These are phyloP conservation scores for Mantamonas sphyraenae DNA, from an alignment of 78 protist genomes.

Conservation along the genomic window DNA sequence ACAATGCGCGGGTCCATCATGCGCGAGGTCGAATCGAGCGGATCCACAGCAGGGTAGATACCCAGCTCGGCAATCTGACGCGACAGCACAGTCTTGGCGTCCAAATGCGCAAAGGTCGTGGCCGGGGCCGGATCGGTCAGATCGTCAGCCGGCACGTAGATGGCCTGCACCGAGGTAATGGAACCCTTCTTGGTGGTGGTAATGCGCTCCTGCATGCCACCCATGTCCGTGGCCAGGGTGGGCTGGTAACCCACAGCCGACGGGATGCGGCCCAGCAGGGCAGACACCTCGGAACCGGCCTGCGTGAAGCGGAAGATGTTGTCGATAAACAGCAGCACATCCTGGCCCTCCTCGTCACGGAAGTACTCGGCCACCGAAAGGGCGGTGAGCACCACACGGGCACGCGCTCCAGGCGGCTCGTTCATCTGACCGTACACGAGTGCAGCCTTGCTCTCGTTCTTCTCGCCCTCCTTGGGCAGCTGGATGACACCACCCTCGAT, in stretches of 20 bases:
- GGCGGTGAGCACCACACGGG: constrained; percentile 97
- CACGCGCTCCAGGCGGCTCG: constrained; percentile 99
- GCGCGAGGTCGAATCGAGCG: constrained; percentile 94
- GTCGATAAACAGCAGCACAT: constrained; percentile 97
- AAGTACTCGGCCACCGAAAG: constrained; percentile 97
- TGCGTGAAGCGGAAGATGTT: constrained; percentile 99
- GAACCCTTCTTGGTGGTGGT: constrained; percentile 95
- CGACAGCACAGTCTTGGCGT: constrained; percentile 97
- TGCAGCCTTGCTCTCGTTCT: constrained; percentile 90
- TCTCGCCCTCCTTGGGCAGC: constrained; percentile 48
- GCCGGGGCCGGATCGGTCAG: constrained; percentile 99
- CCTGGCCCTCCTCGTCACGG: constrained; percentile 96
- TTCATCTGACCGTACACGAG: constrained; percentile 99
- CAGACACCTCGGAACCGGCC: constrained; percentile 99
- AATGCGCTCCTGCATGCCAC: constrained; percentile 97
- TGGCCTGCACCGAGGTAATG: constrained; percentile 98
- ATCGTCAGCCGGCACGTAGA: constrained; percentile 99
- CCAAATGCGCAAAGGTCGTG: constrained; percentile 97
- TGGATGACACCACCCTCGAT: constrained; percentile 92
- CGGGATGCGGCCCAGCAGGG: constrained; percentile 98
- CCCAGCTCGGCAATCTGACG: constrained; percentile 95
- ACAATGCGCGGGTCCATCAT: constrained; percentile 91
- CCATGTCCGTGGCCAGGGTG: constrained; percentile 96
- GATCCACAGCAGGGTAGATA: constrained; percentile 99
- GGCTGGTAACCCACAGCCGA: constrained; percentile 99